Evolutionary conservation across 1,139 yeast species (phyloP).

Genomic region (Yamadazyma blattariae): DNA sequence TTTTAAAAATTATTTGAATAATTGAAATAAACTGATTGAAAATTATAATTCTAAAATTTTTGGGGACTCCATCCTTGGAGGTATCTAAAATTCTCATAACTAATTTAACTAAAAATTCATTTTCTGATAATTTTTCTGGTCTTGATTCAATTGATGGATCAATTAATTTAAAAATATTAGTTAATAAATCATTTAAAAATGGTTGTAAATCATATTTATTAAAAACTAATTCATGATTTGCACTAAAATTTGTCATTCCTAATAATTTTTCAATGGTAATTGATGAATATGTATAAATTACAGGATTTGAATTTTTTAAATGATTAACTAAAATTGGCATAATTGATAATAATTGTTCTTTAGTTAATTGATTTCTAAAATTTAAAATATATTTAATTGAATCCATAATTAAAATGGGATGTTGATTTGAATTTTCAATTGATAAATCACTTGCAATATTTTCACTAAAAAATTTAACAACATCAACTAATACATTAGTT

Average conservation of each 20-base stretch:
- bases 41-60: constrained; percentile 41
- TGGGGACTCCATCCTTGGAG: constrained; percentile 58
- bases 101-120: constrained; percentile 88
- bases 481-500: constrained; percentile 80
- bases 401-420: constrained; percentile 82
- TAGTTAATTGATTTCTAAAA: constrained; percentile 90
- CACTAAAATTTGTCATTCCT: constrained; percentile 62
- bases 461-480: constrained; percentile 76
- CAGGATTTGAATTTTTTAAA: constrained; percentile 61
- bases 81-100: constrained; percentile 80
- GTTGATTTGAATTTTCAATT: constrained; percentile 28
- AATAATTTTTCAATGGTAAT: constrained; percentile 87
- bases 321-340: constrained; percentile 79
- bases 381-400: constrained; percentile 88
- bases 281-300: constrained; percentile 90
- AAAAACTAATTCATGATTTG: constrained; percentile 54
- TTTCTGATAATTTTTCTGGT: constrained; percentile 93
- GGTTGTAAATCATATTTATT: constrained; percentile 64
- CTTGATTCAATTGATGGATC: constrained; percentile 23
- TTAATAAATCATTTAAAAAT: constrained; percentile 49
- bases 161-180: constrained; percentile 65
- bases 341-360: constrained; percentile 74
- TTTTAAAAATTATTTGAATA: constrained; percentile 68
- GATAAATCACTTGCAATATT: constrained; percentile 82
- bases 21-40: constrained; percentile 68